Base-by-base conservation (phyloP, 805 yeast species). In the Candida khao-thaluensis region DNA sequence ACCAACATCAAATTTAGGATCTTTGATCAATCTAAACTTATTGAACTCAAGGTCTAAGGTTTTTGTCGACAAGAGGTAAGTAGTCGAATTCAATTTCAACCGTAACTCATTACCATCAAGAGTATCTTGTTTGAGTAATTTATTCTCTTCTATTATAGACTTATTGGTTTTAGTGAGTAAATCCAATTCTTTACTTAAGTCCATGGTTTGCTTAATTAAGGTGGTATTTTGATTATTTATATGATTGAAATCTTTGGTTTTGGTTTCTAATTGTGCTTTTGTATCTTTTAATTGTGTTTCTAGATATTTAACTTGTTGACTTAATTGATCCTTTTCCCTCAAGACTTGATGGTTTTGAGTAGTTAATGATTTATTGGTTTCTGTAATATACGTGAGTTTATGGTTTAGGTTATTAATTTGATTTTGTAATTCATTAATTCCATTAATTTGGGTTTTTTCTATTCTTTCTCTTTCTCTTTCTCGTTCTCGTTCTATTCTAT, bases 1-100 rank as follows among this genome's bases (percentile, higher is more conserved):
- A 2, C 16, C 25, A n/a, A 33, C 28, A 18, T 26, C 15, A 5
- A 43, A 21, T 22, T 5, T 16, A 1, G 50, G 50, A n/a, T 29
- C 21, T 6, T 36, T 33, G 8, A 43, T 15, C 11, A 46, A 23
- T 4, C 27, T 10, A 23, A 21, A 29, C 20, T 30, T 29, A 9
- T 24, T 10, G 24, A 17, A 39, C 17, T 43, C 47, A 9, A 32
- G 17, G 18, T 46, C 37, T 6, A 46, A 21, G 8, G 15, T 11
- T 17, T 40, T 29, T 6, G 30, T 10, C 9, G 42, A 24, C 16
- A 36, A 27, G 17, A 40, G 22, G 30, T 40, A 46, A 7, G 31
- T 36, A 15, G 30, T 35, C 9, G 30, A 30, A 28, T 42, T 43
- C 18, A 45, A 20, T 27, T 45, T 29, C 5, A 43, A 26, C 20